phyloP scores from a whole-genome alignment of 139 green algal species.

The Asterochloris erici region DNA sequence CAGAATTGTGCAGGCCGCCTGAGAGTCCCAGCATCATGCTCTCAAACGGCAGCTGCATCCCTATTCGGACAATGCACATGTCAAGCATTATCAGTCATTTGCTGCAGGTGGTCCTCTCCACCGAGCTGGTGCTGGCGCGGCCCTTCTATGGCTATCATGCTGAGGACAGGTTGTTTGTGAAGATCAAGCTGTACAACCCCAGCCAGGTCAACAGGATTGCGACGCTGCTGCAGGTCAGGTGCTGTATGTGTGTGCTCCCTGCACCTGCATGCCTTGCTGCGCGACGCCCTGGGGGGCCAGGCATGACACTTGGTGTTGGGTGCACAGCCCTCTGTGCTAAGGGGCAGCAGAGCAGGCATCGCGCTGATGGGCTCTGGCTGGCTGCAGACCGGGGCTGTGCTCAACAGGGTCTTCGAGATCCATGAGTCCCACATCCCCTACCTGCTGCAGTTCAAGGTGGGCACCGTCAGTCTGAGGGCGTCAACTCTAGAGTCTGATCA shows the following conservation, averaged over 20 bases:
- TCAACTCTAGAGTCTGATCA: background rate
- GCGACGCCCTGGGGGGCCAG: background rate
- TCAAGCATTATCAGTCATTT: background rate
- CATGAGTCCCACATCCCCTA: conserved; percentile 93
- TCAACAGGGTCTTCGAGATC: conserved; percentile 73
- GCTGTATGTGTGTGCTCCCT: background rate
- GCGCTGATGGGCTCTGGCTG: background rate
- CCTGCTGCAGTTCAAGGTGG: conserved; percentile 91
- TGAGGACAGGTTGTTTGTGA: conserved; percentile 79
- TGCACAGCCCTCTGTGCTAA: background rate
- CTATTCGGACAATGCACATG: background rate
- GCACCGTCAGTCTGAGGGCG: background rate
- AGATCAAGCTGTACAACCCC: conserved; percentile 55
- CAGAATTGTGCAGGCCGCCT: background rate
- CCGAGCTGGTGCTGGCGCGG: conserved; percentile 70
- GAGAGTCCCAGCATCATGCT: background rate
- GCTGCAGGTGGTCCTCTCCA: conserved; percentile 43
- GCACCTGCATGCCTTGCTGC: background rate
- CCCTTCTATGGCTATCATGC: conserved; percentile 89
- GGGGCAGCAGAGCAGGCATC: background rate
- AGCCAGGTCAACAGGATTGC: conserved; percentile 54
- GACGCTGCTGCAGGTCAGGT: conserved; percentile 51
- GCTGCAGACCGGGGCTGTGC: conserved; percentile 60
- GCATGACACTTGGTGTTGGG: background rate
- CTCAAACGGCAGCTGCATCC: background rate